Evolutionary conservation across 1,284 basidiomycete species (phyloP).

Genomic region (Marasmius tenuissimus): DNA sequence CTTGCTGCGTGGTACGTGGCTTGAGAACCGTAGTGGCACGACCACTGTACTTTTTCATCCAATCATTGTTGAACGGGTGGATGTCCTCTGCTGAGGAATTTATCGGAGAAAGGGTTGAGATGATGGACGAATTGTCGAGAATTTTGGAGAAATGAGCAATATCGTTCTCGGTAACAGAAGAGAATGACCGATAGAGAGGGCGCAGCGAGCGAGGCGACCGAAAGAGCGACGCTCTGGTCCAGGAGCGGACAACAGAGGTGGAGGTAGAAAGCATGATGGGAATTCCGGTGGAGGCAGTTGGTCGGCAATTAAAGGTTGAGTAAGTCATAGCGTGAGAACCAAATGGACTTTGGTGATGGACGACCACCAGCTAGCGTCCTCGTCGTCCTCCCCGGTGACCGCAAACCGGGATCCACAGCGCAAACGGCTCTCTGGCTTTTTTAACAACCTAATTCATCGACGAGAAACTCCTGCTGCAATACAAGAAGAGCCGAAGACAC

Average conservation of each 20-base stretch:
- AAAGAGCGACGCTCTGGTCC: not conserved
- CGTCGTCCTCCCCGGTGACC: not conserved
- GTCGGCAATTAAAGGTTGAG: no score
- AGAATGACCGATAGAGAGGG: not conserved
- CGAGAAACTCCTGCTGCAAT: constrained; percentile 43
- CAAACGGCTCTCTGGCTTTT: constrained; percentile 77
- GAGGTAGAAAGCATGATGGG: not conserved
- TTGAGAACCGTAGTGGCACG: constrained; percentile 83
- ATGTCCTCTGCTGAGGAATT: constrained; percentile 65
- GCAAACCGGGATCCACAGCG: constrained; percentile 32
- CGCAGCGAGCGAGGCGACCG: not conserved
- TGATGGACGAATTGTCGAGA: constrained; percentile 57
- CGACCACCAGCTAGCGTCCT: not conserved
- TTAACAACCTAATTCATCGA: constrained; percentile 75
- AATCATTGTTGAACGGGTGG: constrained; percentile 86
- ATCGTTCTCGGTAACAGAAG: constrained; percentile 32
- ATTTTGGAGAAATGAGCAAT: constrained; percentile 63
- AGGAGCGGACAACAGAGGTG: not conserved
- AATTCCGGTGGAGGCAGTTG: no score
- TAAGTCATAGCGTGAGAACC: not conserved
- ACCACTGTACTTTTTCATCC: constrained; percentile 97
- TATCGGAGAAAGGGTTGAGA: constrained; percentile 61
- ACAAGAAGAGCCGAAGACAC: constrained; percentile 7
- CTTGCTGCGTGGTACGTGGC: constrained; percentile 86
- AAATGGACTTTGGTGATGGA: not conserved